Evolutionary conservation across 179 eudicot species (phyloP).

Genomic region (Silene vulgaris): DNA sequence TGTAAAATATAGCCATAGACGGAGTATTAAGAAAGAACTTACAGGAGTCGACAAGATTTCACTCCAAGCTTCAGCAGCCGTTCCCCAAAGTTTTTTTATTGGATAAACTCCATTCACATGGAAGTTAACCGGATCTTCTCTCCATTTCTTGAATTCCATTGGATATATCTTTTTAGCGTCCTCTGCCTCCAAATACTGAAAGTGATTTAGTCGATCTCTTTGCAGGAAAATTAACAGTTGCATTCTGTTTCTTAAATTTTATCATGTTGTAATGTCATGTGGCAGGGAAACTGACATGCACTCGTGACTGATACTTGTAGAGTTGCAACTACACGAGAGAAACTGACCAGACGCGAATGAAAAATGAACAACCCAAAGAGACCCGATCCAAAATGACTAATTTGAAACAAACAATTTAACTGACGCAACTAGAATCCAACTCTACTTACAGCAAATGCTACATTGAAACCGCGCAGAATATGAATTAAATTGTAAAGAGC

Average conservation of each 20-base stretch:
- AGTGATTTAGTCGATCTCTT: conserved; percentile 31
- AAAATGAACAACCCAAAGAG: not conserved
- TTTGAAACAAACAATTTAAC: not conserved
- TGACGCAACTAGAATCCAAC: not conserved
- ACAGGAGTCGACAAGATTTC: conserved; percentile 56
- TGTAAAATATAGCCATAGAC: too few species aligned
- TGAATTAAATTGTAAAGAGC: not conserved
- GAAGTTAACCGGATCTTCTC: conserved; percentile 65
- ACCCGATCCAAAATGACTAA: not conserved
- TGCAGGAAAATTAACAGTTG: not conserved
- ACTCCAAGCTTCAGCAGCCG: conserved; percentile 49
- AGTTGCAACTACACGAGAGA: too few species aligned
- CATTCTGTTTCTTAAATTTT: too few species aligned
- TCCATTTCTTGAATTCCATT: conserved; percentile 51
- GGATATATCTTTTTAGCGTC: conserved; percentile 57
- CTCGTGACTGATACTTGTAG: too few species aligned
- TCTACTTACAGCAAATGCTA: not conserved
- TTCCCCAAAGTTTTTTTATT: conserved; percentile 40
- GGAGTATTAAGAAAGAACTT: conserved; percentile 20
- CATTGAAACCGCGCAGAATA: not conserved
- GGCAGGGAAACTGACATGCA: too few species aligned
- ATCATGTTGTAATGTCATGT: too few species aligned
- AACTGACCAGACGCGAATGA: too few species aligned
- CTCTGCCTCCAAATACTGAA: conserved; percentile 70
- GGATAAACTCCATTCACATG: conserved; percentile 50